Conservation (phyloP, 257 asterid species). For the Penstemon eatonii region DNA sequence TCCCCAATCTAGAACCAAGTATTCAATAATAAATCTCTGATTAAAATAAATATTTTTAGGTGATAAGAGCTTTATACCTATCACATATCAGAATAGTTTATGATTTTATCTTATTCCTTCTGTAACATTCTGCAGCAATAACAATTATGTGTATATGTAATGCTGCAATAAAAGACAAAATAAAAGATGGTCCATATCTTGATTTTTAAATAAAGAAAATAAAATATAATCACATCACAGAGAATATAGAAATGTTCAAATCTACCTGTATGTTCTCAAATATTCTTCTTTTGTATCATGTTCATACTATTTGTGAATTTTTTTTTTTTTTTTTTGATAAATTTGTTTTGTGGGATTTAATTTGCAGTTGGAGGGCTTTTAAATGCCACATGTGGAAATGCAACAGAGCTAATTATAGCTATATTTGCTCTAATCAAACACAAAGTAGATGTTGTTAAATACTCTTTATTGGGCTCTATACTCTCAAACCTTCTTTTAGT, state of each 20-base stretch:
- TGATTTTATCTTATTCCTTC: neutral
- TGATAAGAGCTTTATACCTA: neutral
- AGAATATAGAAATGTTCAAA: too few species aligned
- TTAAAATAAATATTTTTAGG: neutral
- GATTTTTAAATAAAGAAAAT: too few species aligned
- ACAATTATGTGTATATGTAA: neutral
- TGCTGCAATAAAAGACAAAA: neutral
- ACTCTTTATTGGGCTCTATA: constrained; percentile 80
- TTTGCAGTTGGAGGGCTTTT: constrained; percentile 90
- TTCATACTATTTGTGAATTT: neutral
- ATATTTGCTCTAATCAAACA: constrained; percentile 62
- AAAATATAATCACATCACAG: too few species aligned
- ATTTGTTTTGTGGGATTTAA: neutral
- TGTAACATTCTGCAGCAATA: neutral
- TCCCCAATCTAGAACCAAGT: neutral
- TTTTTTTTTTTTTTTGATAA: neutral
- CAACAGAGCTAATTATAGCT: constrained; percentile 85
- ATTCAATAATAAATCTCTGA: neutral
- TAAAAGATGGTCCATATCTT: neutral
- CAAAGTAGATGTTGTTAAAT: constrained; percentile 81
- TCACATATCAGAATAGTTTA: neutral
- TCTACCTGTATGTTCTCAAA: too few species aligned
- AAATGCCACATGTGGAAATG: constrained; percentile 97
- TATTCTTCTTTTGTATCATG: neutral
- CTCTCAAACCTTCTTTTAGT: constrained; percentile 93